Evolutionary conservation across 2,329 filamentous ascomycete species (phyloP), one percentile per base, ranked within the genome.

Genomic region (Cladophialophora psammophila): DNA sequence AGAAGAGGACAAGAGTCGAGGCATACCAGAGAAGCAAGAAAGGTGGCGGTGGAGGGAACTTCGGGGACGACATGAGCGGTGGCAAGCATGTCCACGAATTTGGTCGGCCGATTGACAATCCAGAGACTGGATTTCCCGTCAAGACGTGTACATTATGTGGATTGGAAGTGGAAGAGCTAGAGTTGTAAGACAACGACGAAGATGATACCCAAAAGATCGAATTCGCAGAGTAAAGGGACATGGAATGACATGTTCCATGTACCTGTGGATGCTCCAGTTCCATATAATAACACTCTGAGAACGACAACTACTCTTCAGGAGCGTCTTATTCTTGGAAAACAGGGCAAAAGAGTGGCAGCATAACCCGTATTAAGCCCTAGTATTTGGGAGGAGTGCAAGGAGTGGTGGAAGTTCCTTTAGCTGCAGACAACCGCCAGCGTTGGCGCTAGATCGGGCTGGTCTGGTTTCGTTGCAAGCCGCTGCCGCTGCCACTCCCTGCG

Each of bases 1-100:
- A 98, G 84, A 94, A 94, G 80, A 90, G 94, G 77, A 99, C 95
- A 12, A 85, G 93, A 54, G 94, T 96, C 0, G 95, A 98, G 73
- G 92, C 94, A 0, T 96, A 94, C 74, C 87, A 93, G 63, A 83
- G 94, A 58, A 90, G 89, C 73, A 85, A 88, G 26, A 84, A 84
- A 15, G 79, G 80, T 0, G 80, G 79, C 15, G 78, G 77, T 5
- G 83, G 82, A 7, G 83, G 81, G 0, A 79, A 80, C 66, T 97
- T 97, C 81, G 93, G 94, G 0, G 92, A 97, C 77, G 85, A 86
- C 60, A 84, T 97, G 31, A 87, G 85, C 4, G 84, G 82, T 54
- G 85, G 85, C 15, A 91, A 87, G 74, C 95, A 99, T 83, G 90
- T 93, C 60, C 95, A 99, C 81, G 91, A 96, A 77, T 99, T 95